Evolutionary conservation across 2,329 filamentous ascomycete species (phyloP).

Genomic region (Fusarium haematococcum): DNA sequence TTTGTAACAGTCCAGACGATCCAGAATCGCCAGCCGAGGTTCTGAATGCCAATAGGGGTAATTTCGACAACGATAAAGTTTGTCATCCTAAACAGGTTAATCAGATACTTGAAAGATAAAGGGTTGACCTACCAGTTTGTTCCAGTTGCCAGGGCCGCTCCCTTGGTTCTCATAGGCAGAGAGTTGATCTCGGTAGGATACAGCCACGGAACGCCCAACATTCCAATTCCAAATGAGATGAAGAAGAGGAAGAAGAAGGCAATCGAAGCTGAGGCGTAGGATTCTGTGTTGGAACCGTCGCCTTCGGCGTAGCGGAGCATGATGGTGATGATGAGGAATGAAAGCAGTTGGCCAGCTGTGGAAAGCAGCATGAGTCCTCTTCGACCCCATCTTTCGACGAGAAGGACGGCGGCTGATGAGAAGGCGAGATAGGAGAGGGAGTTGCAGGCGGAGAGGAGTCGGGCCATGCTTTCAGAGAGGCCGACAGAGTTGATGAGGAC

Average conservation of each 20-base stretch:
- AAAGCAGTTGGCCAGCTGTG: constrained; percentile 15
- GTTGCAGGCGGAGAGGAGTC: constrained; percentile 62
- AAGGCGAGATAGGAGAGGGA: constrained; percentile 39
- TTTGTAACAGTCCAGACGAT: constrained; percentile 64
- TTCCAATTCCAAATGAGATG: constrained; percentile 29
- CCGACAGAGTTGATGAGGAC: constrained; percentile 64
- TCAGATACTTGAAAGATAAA: fast-evolving
- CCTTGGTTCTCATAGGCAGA: constrained; percentile 48
- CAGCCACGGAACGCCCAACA: constrained; percentile 42
- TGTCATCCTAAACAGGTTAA: constrained; percentile 28
- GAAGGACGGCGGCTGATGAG: constrained; percentile 8
- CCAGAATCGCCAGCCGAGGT: constrained; percentile 64
- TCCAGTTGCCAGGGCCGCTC: constrained; percentile 30
- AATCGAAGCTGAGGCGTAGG: constrained; percentile 1
- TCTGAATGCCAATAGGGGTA: constrained; percentile 53
- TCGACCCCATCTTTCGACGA: constrained; percentile 21
- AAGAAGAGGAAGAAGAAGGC: constrained; percentile 37
- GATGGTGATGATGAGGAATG: constrained; percentile 32
- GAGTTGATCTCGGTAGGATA: constrained; percentile 52
- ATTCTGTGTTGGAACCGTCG: neutral
- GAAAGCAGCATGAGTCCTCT: constrained; percentile 34
- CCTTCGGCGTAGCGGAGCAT: constrained; percentile 19
- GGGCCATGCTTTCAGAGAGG: constrained; percentile 59
- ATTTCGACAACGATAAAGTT: constrained; percentile 50
- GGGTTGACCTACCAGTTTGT: constrained; percentile 24